Evolutionary conservation across 495 filamentous ascomycete genomes (phyloP).

Genomic region (Penicillium crystallinum): DNA sequence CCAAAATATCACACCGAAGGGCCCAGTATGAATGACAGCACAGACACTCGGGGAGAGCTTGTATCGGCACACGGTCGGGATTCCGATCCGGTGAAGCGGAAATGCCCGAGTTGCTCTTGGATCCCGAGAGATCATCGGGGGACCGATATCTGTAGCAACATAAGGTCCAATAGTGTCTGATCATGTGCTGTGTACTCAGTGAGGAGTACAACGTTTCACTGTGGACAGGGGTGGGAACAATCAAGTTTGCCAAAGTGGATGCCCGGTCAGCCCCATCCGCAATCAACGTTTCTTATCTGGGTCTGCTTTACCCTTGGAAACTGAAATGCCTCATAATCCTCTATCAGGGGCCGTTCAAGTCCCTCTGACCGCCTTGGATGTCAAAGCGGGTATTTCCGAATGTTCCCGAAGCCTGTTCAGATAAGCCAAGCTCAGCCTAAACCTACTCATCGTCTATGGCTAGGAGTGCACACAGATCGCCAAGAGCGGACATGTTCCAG

Average conservation of each 20-base stretch:
- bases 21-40: conserved; percentile 8
- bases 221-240: too few relatives aligned
- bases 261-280: neutral
- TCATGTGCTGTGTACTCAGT: too few relatives aligned
- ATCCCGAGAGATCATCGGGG: conserved; percentile 22
- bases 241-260: too few relatives aligned
- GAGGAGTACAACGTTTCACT: too few relatives aligned
- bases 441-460: too few relatives aligned
- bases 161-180: too few relatives aligned
- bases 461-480: too few relatives aligned
- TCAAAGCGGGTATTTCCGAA: conserved; percentile 10
- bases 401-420: neutral
- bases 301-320: neutral
- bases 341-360: too few relatives aligned
- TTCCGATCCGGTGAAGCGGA: conserved; percentile 23
- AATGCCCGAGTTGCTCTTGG: conserved; percentile 13
- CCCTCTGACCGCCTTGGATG: conserved; percentile 6
- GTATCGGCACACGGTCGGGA: conserved; percentile 23
- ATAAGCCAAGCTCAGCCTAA: neutral
- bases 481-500: too few relatives aligned
- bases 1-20: conserved; percentile 5
- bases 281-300: conserved; percentile 1
- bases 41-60: conserved; percentile 16
- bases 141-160: too few relatives aligned
- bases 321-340: neutral